phyloP scores from a whole-genome alignment of 176 grass and related monocot species.

The Saccharum officinarum region DNA sequence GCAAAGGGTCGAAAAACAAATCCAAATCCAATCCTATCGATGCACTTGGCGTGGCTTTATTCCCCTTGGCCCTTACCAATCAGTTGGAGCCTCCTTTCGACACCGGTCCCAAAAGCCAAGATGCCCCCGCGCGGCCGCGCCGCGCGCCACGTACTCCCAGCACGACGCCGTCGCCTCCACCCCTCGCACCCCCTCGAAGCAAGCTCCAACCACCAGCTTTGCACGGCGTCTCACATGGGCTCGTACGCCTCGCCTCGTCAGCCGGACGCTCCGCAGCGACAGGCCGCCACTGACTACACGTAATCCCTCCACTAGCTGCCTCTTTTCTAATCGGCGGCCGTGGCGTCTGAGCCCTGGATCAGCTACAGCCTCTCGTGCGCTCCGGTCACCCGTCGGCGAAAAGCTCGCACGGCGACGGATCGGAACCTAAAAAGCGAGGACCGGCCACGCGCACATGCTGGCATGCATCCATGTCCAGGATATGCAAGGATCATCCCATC shows the following conservation, averaged over 20 bases:
- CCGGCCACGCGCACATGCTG: conserved; percentile 17
- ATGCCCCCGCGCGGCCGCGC: not conserved
- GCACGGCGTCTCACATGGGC: conserved; percentile 69
- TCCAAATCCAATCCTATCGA: not conserved
- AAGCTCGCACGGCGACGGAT: conserved; percentile 15
- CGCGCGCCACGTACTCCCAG: conserved; percentile 8
- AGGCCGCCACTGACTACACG: conserved; percentile 37
- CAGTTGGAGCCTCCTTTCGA: not conserved
- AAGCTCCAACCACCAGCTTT: conserved; percentile 29
- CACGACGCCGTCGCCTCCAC: conserved; percentile 34
- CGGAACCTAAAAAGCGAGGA: conserved; percentile 14
- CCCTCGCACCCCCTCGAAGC: not conserved
- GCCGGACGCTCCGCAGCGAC: conserved; percentile 23
- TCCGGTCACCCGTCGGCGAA: not conserved
- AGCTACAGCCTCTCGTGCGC: conserved; percentile 9
- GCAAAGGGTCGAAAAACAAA: not conserved
- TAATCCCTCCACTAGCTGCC: conserved; percentile 19
- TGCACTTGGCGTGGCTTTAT: not conserved
- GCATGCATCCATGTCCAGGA: not conserved
- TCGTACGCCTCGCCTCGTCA: conserved; percentile 38
- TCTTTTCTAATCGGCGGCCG: conserved; percentile 18
- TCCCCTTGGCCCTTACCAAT: not conserved
- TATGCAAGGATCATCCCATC: conserved; percentile 9
- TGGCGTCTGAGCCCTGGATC: not conserved
- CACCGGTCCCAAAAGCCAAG: conserved; percentile 26